Evolutionary conservation across 257 asterid genomes (phyloP).

Genomic region (Petunia secreta): DNA sequence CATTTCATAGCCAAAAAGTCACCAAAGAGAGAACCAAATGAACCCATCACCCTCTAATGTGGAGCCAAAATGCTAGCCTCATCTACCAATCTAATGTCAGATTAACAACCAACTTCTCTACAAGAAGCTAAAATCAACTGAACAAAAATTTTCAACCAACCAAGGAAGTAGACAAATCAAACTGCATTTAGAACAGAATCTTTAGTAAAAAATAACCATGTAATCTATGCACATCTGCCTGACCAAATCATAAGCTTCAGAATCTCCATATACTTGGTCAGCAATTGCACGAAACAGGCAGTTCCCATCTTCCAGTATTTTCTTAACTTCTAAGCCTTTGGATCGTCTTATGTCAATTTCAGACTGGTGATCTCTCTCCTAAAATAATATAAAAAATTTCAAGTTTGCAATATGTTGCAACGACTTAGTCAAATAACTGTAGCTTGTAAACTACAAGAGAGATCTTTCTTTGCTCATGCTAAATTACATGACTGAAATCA

Average conservation of each 20-base stretch:
- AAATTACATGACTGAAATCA: neutral
- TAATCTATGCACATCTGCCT: slow-evolving; percentile 99
- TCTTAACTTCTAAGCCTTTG: slow-evolving; percentile 93
- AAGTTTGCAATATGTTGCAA: slow-evolving; percentile 2
- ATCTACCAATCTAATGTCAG: slow-evolving; percentile 4
- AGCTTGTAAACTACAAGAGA: neutral
- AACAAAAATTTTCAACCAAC: neutral
- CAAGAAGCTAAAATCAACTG: slow-evolving; percentile 15
- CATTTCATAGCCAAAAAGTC: neutral
- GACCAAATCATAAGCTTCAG: slow-evolving; percentile 82
- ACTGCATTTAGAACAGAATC: neutral
- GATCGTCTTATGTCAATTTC: slow-evolving; percentile 85
- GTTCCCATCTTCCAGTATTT: slow-evolving; percentile 96
- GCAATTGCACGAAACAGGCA: slow-evolving; percentile 99
- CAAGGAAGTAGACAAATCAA: neutral
- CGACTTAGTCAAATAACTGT: neutral
- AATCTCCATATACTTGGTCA: slow-evolving; percentile 98
- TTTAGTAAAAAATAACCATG: slow-evolving; percentile 60
- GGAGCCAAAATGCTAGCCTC: neutral
- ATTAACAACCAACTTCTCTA: neutral
- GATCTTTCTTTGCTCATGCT: slow-evolving; percentile 11
- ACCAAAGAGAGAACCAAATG: neutral
- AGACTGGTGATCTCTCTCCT: slow-evolving; percentile 95
- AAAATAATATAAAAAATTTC: slow-evolving; percentile 32
- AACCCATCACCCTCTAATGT: neutral